A percentile compares a stretch with the other conserved stretches of the same genome.
These are phyloP conservation scores for Porphyrellus sp. DNA, from an alignment of 1,284 basidiomycete genomes.

Conservation along the genomic window DNA sequence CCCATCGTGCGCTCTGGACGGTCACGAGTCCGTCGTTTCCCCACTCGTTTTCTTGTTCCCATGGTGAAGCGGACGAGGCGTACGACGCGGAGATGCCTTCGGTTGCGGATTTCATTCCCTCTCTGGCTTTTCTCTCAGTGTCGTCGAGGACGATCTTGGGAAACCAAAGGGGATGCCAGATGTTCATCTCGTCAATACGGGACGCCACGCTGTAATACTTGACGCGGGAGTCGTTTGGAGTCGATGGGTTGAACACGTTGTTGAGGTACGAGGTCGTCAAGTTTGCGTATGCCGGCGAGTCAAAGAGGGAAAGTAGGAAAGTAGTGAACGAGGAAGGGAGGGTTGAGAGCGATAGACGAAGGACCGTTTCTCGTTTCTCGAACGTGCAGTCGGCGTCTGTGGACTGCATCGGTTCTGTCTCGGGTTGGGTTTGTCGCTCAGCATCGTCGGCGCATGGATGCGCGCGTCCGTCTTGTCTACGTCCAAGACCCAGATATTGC, in stretches of 20 bases:
- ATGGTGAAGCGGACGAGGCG: conserved; percentile 24
- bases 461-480: conserved; percentile 41
- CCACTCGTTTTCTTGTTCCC: conserved; percentile 58
- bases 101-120: conserved; percentile 33
- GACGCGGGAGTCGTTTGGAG: conserved; percentile 81
- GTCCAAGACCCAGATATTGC: conserved; percentile 86
- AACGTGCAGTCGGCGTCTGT: conserved; percentile 27
- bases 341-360: conserved; percentile 47
- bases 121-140: conserved; percentile 55
- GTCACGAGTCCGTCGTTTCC: conserved; percentile 96
- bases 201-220: conserved; percentile 93
- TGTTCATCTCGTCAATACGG: conserved; percentile 64
- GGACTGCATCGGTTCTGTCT: conserved; percentile 9
- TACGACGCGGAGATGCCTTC: conserved; percentile 14
- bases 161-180: conserved; percentile 96
- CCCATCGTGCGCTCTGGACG: conserved; percentile 87
- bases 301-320: conserved; percentile 86
- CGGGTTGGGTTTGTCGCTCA: conserved; percentile 13
- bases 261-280: conserved; percentile 86
- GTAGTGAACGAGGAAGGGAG: conserved; percentile 83
- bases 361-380: conserved; percentile 29
- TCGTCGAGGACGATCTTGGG: conserved; percentile 93
- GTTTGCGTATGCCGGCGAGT: conserved; percentile 97
- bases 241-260: conserved; percentile 87
- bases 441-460: conserved; percentile 1